These are phyloP conservation scores for Nicotiana sylvestris DNA, from an alignment of 257 asterid genomes.

Conservation along the genomic window DNA sequence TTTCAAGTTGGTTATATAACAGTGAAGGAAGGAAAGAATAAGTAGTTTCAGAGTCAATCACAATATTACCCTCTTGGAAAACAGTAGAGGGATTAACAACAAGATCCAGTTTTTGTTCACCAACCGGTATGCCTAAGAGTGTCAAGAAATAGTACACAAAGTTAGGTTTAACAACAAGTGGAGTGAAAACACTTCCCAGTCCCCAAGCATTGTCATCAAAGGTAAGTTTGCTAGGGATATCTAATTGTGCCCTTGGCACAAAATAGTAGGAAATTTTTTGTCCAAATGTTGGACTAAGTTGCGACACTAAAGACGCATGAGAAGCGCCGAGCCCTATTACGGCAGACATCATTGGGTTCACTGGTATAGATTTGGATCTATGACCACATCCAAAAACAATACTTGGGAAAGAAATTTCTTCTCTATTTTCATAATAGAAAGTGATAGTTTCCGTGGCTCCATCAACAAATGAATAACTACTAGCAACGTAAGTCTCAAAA, in stretches of 20 bases:
- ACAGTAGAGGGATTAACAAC: no score
- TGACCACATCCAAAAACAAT: neutral
- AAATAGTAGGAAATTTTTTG: no score
- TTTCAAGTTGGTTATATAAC: no score
- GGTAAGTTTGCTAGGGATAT: neutral
- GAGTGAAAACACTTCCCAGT: accelerated
- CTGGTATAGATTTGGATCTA: neutral
- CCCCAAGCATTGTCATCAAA: neutral
- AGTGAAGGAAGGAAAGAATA: no score
- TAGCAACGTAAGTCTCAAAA: neutral
- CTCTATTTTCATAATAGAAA: neutral
- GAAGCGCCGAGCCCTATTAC: neutral
- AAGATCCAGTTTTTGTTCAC: no score
- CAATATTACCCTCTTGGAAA: no score
- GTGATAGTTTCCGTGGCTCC: neutral
- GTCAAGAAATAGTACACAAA: neutral
- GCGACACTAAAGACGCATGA: neutral
- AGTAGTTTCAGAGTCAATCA: no score
- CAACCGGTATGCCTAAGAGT: neutral
- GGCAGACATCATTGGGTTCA: neutral
- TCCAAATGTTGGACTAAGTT: neutral
- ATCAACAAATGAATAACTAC: neutral
- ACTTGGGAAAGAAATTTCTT: neutral
- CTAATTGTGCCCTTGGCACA: no score
- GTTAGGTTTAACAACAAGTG: neutral